These are phyloP conservation scores for Solanum sparsipilum DNA, from an alignment of 257 asterid species.

Conservation along the genomic window DNA sequence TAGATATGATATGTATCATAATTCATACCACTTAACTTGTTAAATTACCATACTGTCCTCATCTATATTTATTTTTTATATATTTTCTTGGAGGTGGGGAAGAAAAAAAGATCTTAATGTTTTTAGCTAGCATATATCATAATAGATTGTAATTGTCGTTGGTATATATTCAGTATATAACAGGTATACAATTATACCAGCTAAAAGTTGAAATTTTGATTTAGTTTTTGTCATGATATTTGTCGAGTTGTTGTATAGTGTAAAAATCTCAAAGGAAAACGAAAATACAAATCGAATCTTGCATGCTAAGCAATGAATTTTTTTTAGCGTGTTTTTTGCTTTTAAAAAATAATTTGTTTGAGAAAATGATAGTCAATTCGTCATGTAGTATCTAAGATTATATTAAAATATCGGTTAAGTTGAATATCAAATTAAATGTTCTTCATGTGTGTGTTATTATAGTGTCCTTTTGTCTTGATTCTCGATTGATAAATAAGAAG, in stretches of 20 bases:
- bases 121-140: background rate
- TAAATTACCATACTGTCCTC: slow-evolving; percentile 19
- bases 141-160: background rate
- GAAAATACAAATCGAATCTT: background rate
- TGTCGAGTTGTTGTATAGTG: background rate
- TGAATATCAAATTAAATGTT: background rate
- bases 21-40: background rate
- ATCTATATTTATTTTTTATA: background rate
- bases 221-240: background rate
- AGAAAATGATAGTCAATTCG: background rate
- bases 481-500: background rate
- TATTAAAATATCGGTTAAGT: background rate
- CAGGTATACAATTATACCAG: background rate
- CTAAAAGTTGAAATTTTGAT: background rate
- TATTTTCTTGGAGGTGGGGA: background rate
- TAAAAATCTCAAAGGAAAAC: background rate
- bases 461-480: background rate
- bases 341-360: too few species aligned
- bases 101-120: background rate
- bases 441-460: background rate
- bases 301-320: background rate
- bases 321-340: background rate
- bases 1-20: slow-evolving; percentile 19
- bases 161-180: background rate
- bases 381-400: too few species aligned